Evolutionary conservation across 495 filamentous ascomycete species (phyloP).

Genomic region (Penicillium chermesinum): DNA sequence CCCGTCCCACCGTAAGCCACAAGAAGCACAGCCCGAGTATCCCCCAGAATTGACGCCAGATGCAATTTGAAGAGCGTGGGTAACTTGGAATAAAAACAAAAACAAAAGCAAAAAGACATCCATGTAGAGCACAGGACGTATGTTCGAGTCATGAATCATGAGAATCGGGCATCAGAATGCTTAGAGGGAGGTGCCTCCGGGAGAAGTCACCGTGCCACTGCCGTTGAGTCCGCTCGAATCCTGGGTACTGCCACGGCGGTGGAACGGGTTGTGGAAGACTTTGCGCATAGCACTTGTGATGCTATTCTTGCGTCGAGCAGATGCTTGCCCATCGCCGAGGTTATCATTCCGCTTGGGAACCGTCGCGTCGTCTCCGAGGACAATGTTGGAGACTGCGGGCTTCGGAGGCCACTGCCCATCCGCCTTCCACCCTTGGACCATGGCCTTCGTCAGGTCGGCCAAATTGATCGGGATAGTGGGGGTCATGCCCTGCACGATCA

Average conservation of each 20-base stretch:
- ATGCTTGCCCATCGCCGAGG: constrained; percentile 13
- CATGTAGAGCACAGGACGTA: too few species aligned
- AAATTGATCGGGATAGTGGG: constrained; percentile 87
- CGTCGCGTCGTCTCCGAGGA: constrained; percentile 30
- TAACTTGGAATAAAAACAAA: too few species aligned
- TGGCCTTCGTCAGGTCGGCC: constrained; percentile 67
- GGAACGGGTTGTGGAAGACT: constrained; percentile 42
- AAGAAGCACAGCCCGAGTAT: too few species aligned
- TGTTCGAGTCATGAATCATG: too few species aligned
- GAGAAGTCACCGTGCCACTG: constrained; percentile 4
- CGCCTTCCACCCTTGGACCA: constrained; percentile 88
- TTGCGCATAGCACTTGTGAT: constrained; percentile 43
- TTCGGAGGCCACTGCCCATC: constrained; percentile 94
- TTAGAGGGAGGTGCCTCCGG: constrained; percentile 10
- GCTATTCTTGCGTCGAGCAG: constrained; percentile 19
- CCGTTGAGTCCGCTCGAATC: constrained; percentile 2
- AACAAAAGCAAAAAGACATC: too few species aligned
- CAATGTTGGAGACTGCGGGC: constrained; percentile 27
- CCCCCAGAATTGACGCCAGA: too few species aligned
- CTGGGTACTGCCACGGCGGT: constrained; percentile 35
- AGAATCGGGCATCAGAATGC: too few species aligned
- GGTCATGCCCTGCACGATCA: constrained; percentile 68
- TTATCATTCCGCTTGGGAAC: constrained; percentile 18
- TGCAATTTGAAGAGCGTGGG: too few species aligned
- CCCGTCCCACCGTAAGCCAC: too few species aligned